A percentile compares a stretch with the other conserved stretches of the same genome.
These are phyloP conservation scores for Penicillium roqueforti DNA, from an alignment of 495 filamentous ascomycete species.

Conservation along the genomic window DNA sequence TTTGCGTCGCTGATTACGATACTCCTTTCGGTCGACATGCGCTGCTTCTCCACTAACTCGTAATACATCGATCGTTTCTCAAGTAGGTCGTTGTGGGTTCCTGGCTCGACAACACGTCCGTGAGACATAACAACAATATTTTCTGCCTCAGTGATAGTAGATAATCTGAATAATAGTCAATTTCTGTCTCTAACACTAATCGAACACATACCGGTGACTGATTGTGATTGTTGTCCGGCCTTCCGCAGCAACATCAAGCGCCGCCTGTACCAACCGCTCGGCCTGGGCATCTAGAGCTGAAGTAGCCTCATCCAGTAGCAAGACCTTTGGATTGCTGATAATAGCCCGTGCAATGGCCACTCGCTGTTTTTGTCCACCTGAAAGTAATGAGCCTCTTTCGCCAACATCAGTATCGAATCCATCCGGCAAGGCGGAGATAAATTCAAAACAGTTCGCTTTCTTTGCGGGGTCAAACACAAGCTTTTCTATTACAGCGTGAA, in stretches of 20 bases:
- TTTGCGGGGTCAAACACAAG: not conserved
- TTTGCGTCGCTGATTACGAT: not conserved
- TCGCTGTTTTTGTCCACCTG: not conserved
- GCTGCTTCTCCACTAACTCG: not conserved
- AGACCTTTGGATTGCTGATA: not conserved
- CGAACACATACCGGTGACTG: slow-evolving; percentile 77
- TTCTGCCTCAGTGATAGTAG: not conserved
- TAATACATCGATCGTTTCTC: not conserved
- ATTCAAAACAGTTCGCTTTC: not conserved
- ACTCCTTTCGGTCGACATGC: slow-evolving; percentile 50
- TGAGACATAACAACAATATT: not conserved
- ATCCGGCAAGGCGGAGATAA: not conserved
- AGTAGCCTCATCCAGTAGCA: slow-evolving; percentile 70
- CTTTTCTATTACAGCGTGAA: not conserved
- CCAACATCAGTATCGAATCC: not conserved
- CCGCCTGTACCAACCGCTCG: slow-evolving; percentile 87
- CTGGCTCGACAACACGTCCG: not conserved
- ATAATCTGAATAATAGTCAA: not conserved
- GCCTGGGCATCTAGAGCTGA: slow-evolving; percentile 86
- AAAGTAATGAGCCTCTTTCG: not conserved
- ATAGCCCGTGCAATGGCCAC: not conserved
- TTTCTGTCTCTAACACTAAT: not conserved
- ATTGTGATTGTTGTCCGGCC: slow-evolving; percentile 94
- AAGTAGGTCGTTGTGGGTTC: slow-evolving; percentile 50
- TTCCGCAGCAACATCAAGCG: slow-evolving; percentile 73